Evolutionary conservation across 2,329 filamentous ascomycete genomes (phyloP).

Genomic region (Aureobasidium sp.): DNA sequence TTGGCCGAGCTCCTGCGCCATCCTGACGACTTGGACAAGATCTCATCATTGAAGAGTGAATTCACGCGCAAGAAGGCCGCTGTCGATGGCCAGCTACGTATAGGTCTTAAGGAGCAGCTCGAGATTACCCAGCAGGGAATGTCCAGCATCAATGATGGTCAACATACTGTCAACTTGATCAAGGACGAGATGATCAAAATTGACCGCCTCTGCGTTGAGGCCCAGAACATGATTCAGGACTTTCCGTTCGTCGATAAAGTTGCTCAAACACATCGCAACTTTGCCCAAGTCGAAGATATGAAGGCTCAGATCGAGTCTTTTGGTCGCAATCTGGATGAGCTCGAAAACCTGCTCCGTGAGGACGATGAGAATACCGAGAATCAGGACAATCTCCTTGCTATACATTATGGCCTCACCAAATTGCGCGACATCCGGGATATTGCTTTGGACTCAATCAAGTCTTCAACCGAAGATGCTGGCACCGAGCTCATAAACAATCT

Average conservation of each 20-base stretch:
- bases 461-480: constrained; percentile 76
- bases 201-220: constrained; percentile 92
- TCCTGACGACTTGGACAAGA: constrained; percentile 96
- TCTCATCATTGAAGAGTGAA: constrained; percentile 78
- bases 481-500: constrained; percentile 81
- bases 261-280: constrained; percentile 92
- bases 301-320: constrained; percentile 83
- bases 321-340: constrained; percentile 61
- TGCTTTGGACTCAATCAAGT: constrained; percentile 89
- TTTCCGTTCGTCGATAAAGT: constrained; percentile 88
- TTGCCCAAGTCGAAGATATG: constrained; percentile 89
- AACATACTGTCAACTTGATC: constrained; percentile 84
- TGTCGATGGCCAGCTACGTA: constrained; percentile 82
- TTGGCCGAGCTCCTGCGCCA: constrained; percentile 89
- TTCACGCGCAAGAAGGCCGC: constrained; percentile 90
- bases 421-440: constrained; percentile 91
- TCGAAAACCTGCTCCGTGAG: constrained; percentile 70
- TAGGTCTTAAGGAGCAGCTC: constrained; percentile 82
- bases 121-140: constrained; percentile 93
- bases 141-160: constrained; percentile 76
- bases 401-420: constrained; percentile 87
- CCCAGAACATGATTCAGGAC: constrained; percentile 94
- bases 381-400: constrained; percentile 81
- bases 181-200: constrained; percentile 99
- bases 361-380: constrained; percentile 81